phyloP scores from a whole-genome alignment of 2,329 filamentous ascomycete genomes.

The Scorias spongiosa region DNA sequence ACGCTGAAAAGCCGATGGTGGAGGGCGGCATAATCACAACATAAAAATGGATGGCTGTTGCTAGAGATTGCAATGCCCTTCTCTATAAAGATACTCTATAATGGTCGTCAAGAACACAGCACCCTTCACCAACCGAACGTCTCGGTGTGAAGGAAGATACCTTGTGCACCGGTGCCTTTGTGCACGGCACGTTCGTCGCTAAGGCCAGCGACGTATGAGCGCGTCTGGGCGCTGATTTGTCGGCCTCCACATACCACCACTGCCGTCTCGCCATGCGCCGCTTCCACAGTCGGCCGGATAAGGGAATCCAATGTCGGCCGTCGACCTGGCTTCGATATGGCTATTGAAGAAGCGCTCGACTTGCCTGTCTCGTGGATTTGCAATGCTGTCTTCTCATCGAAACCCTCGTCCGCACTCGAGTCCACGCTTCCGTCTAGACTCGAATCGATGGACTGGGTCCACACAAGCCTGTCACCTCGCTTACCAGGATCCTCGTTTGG shows the following conservation, averaged over 20 bases:
- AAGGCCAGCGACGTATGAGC: slow-evolving; percentile 38
- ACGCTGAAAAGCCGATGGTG: too few relatives aligned
- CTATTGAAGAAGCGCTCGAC: slow-evolving; percentile 12
- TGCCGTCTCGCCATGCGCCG: slow-evolving; percentile 45
- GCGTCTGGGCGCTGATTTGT: slow-evolving; percentile 39
- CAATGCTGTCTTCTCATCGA: slow-evolving; percentile 8
- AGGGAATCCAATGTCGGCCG: slow-evolving; percentile 37
- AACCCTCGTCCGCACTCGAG: slow-evolving; percentile 22
- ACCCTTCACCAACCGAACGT: slow-evolving; percentile 32
- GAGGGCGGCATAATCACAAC: slow-evolving; percentile 21
- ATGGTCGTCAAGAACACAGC: too few relatives aligned
- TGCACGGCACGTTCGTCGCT: slow-evolving; percentile 52
- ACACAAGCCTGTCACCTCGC: not conserved
- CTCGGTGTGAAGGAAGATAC: slow-evolving; percentile 46
- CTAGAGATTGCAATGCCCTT: too few relatives aligned
- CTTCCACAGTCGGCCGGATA: slow-evolving; percentile 41
- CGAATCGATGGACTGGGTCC: not conserved
- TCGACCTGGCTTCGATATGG: slow-evolving; percentile 26
- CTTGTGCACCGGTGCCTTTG: slow-evolving; percentile 51
- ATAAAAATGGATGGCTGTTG: too few relatives aligned
- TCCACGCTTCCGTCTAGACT: slow-evolving; percentile 14
- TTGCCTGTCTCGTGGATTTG: not conserved
- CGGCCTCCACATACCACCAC: slow-evolving; percentile 47
- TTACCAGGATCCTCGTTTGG: not conserved
- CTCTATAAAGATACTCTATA: too few relatives aligned